Evolutionary conservation across 2,329 filamentous ascomycete species (phyloP).

Genomic region (Alternaria incomplexa): DNA sequence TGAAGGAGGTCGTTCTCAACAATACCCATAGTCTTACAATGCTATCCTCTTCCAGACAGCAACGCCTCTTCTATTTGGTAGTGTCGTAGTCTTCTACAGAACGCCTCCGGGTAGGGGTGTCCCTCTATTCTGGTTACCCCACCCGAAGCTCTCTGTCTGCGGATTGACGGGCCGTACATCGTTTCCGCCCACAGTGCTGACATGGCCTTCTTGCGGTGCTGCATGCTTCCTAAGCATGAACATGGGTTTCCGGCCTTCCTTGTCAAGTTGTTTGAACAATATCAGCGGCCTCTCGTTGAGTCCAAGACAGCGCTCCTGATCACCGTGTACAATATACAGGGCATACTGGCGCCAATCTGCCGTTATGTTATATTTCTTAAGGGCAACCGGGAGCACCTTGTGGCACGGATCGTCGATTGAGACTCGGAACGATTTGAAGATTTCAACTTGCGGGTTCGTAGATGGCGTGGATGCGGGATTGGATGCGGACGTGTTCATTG

Average conservation of each 20-base stretch:
- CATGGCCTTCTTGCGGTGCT: conserved; percentile 57
- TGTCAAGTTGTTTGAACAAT: conserved; percentile 95
- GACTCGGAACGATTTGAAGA: conserved; percentile 98
- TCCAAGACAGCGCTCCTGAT: conserved; percentile 91
- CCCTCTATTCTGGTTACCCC: conserved; percentile 31
- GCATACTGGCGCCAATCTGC: conserved; percentile 98
- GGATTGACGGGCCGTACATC: conserved; percentile 33
- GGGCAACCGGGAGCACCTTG: conserved; percentile 91
- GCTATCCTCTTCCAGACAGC: background rate
- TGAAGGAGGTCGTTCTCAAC: background rate
- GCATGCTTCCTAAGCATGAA: conserved; percentile 86
- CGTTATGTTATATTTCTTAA: conserved; percentile 98
- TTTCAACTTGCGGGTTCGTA: conserved; percentile 72
- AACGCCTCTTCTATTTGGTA: background rate
- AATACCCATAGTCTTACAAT: conserved; percentile 5
- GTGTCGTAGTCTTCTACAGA: conserved; percentile 11
- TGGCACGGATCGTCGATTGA: conserved; percentile 98
- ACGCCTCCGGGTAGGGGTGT: conserved; percentile 35
- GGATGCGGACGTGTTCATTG: conserved; percentile 30
- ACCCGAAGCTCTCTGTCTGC: conserved; percentile 28
- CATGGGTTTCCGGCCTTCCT: conserved; percentile 98
- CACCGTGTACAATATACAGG: conserved; percentile 97
- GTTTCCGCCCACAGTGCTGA: conserved; percentile 48
- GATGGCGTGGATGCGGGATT: conserved; percentile 33
- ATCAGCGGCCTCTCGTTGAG: conserved; percentile 94